Base-by-base conservation (phyloP, 2,329 filamentous ascomycete species). In the Cladosporium sp. region DNA sequence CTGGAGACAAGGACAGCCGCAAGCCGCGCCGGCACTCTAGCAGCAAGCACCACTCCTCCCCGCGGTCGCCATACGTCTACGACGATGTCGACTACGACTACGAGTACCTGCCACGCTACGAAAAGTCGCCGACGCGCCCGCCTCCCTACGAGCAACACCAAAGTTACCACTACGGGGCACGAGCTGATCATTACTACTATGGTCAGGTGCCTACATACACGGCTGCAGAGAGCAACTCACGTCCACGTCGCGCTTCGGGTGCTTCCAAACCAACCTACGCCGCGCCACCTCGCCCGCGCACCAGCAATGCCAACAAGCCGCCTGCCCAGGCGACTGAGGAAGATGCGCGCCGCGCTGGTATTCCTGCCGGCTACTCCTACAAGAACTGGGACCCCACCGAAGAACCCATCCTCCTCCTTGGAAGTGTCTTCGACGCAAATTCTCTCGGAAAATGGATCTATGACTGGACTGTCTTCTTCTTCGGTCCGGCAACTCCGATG, bases 381-480 rank as follows among this genome's bases (percentile, higher is more conserved):
- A 97, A 97, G 78, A 95, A 97, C 75, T 97, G 93, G 93, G 93
- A 98, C 67, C 92, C 92, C 0, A 84, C 82, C 22, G 92, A 97
- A 74, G 84, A 90, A 59, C 93, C 93, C 45, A 96, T 98, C 67
- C 84, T 96, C 66, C 80, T 98, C 20, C 79, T 97, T 18, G 93
- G 93, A 43, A 95, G 88, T 65, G 93, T 97, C 50, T 97, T 97
- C 65, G 93, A 97, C 66, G 88, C 92, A 64, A 96, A 97, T 78
- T 95, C 89, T 20, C 79, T 98, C 25, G 93, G 93, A 64, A 96
- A 96, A 73, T 98, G 93, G 93, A 94, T 98, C 65, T 98, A 95
- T 71, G 93, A 97, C 77, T 98, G 93, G 93, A 96, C 93, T 15
- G 88, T 96, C 56, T 95, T 88, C 74, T 84, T 86, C 67, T 84